Base-by-base conservation (phyloP, 345 rosid genomes). In the Citrus inodora region DNA sequence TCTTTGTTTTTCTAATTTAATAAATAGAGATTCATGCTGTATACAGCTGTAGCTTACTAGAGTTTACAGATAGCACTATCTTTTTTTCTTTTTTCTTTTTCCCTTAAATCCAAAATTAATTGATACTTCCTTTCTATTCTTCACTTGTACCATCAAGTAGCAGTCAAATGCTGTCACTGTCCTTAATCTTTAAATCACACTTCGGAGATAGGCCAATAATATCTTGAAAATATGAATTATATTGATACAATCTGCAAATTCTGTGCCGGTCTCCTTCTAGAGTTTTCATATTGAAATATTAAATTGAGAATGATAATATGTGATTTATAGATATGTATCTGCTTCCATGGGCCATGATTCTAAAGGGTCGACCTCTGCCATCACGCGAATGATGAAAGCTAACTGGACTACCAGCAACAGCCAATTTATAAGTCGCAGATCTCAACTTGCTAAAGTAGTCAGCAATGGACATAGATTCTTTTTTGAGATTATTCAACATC, bases 361-460 rank as follows among this genome's bases (percentile, higher is more conserved):
- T 88, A 81, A 86, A 90, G 93, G 93, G 87, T 90, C 80, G 91
- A 90, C 87, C 90, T 90, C 80, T 88, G 93, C 87, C 93, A 90
- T 88, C 89, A 90, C 86, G 89, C 88, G 75, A 87, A 79, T 82
- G 88, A 86, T 84, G 87, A 84, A 66, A 5, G 37, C 37, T 35
- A 35, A 35, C 37, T 35, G 37, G 7, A 35, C 37, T 35, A 35
- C 7, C 7, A 35, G 37, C 37, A 35, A 35, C 37, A 35, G 37
- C 37, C 37, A 35, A 35, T 35, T 35, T 35, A 35, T 35, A 35
- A 35, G 37, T 35, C 37, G 37, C 7, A 35, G 37, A 35, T 35
- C 37, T 35, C 37, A 35, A 6, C 37, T 35, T 35, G 37, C 37
- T 5, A 35, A 35, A 35, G 37, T 35, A 5, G 0, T 35, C 37